Evolutionary conservation across 306 rosid genomes (phyloP).

Genomic region (Prunus salicina): DNA sequence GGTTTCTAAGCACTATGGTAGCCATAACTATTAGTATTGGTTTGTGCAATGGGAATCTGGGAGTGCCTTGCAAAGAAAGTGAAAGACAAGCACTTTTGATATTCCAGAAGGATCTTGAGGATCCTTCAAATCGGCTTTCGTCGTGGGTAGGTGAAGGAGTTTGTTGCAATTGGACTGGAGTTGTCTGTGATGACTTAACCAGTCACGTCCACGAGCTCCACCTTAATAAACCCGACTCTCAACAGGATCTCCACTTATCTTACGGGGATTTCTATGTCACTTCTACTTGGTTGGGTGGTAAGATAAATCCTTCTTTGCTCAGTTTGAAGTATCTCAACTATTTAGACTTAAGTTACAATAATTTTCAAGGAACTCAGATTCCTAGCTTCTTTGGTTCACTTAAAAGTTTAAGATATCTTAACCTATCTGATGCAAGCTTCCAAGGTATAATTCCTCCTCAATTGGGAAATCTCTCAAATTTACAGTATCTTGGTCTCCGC

Average conservation of each 20-base stretch:
- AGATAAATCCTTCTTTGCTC: conserved; percentile 4
- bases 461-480: conserved; percentile 14
- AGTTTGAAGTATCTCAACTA: conserved; percentile 8
- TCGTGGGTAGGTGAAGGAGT: background rate
- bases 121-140: background rate
- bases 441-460: conserved; percentile 19
- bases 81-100: background rate
- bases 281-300: conserved; percentile 8
- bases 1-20: background rate
- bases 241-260: background rate
- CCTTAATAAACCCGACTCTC: background rate
- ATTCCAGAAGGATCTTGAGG: background rate
- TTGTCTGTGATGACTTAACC: conserved; percentile 10
- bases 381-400: conserved; percentile 22
- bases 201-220: background rate
- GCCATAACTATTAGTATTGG: background rate
- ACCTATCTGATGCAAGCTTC: background rate
- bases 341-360: conserved; percentile 14
- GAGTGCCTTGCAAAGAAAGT: background rate
- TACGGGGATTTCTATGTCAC: background rate
- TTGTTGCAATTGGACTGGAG: conserved; percentile 19
- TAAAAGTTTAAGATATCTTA: background rate
- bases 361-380: background rate
- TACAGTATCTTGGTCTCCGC: background rate
- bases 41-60: background rate